These are phyloP conservation scores for Limnomonas spitsbergensis DNA, from an alignment of 139 green algal species.

Conservation along the genomic window DNA sequence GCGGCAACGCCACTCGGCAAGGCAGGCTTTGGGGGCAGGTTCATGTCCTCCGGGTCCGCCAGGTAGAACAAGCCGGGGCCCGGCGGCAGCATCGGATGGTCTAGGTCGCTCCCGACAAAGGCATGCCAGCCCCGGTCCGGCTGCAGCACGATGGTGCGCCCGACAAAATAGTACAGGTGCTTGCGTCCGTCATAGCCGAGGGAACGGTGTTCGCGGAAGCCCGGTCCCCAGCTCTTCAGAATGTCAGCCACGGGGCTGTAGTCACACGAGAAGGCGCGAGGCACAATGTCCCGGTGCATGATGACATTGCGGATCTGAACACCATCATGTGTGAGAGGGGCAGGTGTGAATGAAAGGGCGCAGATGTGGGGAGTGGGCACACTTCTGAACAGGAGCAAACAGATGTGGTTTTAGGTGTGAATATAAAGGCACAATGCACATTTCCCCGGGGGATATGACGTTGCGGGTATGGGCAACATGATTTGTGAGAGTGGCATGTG, in stretches of 20 bases:
- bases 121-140: slow-evolving; percentile 35
- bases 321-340: too few relatives aligned
- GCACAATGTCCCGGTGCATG: slow-evolving; percentile 92
- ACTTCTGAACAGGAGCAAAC: too few relatives aligned
- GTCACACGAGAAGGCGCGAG: slow-evolving; percentile 94
- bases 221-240: slow-evolving; percentile 40
- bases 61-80: slow-evolving; percentile 13
- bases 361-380: too few relatives aligned
- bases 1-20: too few relatives aligned
- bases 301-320: slow-evolving; percentile 74
- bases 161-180: slow-evolving; percentile 36
- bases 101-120: neutral
- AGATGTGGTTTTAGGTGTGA: slow-evolving; percentile 92
- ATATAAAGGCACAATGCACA: too few relatives aligned
- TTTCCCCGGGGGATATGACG: too few relatives aligned
- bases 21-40: neutral
- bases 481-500: too few relatives aligned
- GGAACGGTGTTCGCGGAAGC: slow-evolving; percentile 76
- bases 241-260: slow-evolving; percentile 83
- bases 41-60: neutral
- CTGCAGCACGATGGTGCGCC: slow-evolving; percentile 86
- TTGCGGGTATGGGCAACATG: too few relatives aligned
- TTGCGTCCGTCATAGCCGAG: slow-evolving; percentile 41
- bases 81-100: slow-evolving; percentile 16
- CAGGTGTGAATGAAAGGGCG: too few relatives aligned